These are phyloP conservation scores for Geosmithia flava DNA, from an alignment of 2,329 filamentous ascomycete species.

Conservation along the genomic window DNA sequence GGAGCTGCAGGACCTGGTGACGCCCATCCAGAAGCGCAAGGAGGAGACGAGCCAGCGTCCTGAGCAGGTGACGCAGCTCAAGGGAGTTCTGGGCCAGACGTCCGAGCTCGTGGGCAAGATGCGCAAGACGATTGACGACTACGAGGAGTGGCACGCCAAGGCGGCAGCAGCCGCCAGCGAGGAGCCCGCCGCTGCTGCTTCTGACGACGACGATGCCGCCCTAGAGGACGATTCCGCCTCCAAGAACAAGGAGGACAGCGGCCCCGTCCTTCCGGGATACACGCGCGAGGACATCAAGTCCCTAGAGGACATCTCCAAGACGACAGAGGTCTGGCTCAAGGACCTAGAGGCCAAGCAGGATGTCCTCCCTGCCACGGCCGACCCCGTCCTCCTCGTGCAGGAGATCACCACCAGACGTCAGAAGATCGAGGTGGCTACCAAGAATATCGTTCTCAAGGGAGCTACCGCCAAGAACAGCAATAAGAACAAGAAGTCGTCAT, in stretches of 20 bases:
- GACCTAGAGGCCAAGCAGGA: conserved; percentile 60
- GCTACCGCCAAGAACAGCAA: conserved; percentile 38
- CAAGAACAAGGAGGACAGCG: conserved; percentile 29
- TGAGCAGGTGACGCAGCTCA: conserved; percentile 51
- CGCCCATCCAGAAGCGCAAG: conserved; percentile 64
- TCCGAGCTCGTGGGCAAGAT: conserved; percentile 59
- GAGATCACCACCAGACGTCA: conserved; percentile 59
- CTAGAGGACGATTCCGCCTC: conserved; percentile 49
- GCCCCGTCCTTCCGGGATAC: conserved; percentile 55
- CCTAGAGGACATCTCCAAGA: conserved; percentile 49
- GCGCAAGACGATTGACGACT: conserved; percentile 56
- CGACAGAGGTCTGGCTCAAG: conserved; percentile 61
- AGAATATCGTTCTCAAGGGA: conserved; percentile 59
- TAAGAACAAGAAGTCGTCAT: conserved; percentile 16
- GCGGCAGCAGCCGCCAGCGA: conserved; percentile 22
- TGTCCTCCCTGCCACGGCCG: conserved; percentile 54
- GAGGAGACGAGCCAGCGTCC: conserved; percentile 63
- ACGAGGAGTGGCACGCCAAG: conserved; percentile 48
- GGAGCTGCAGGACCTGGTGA: conserved; percentile 63
- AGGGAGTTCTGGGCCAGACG: conserved; percentile 60
- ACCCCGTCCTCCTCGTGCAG: conserved; percentile 61
- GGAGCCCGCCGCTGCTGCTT: conserved; percentile 30
- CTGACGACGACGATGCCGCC: conserved; percentile 43
- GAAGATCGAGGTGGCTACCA: conserved; percentile 57
- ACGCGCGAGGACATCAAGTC: conserved; percentile 57